Conservation (phyloP, 768 basidiomycete species). For the Pilatotrama ljubarskyi region DNA sequence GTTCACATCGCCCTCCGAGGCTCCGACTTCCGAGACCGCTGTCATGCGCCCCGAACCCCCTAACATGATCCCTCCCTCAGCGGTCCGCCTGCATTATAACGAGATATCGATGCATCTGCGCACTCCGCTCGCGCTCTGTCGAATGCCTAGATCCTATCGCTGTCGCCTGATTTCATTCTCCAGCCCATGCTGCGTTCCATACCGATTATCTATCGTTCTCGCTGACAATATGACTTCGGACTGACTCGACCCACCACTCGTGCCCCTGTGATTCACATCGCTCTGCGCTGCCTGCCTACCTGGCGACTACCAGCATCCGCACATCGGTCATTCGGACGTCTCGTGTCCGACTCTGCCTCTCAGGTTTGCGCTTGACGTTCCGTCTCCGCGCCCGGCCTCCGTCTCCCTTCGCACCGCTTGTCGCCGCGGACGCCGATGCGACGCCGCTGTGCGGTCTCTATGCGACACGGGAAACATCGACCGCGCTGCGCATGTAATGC, state of each 20-base stretch:
- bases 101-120: background rate
- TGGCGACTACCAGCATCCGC: background rate
- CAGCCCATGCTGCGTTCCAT: background rate
- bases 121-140: background rate
- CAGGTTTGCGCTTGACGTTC: background rate
- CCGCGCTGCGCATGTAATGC: too few relatives aligned
- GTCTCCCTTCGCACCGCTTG: background rate
- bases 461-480: background rate
- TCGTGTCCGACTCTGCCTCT: too few relatives aligned
- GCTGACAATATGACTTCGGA: background rate
- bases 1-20: conserved; percentile 12
- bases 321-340: too few relatives aligned
- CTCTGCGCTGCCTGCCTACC: background rate
- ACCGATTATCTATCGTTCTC: background rate
- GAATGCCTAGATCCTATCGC: background rate
- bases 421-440: background rate
- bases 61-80: background rate
- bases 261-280: background rate
- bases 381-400: background rate
- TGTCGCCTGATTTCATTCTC: background rate
- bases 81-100: background rate
- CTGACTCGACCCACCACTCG: conserved; percentile 1
- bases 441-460: background rate
- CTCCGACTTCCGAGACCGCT: background rate
- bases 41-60: background rate